A percentile compares a stretch with the other conserved stretches of the same genome.
These are phyloP conservation scores for Apiospora sp. DNA, from an alignment of 2,329 filamentous ascomycete genomes.

Conservation along the genomic window DNA sequence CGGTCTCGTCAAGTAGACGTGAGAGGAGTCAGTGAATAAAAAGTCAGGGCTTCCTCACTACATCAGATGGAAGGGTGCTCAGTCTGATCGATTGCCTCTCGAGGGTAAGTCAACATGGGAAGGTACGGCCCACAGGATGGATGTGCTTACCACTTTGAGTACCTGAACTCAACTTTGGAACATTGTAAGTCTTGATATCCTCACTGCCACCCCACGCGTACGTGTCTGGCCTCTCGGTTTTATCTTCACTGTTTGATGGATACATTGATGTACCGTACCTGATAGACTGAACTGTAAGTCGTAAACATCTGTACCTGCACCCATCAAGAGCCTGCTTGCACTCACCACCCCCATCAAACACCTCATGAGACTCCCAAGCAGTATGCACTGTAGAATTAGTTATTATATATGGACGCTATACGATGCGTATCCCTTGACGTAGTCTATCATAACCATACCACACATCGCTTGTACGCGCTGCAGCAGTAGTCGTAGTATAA, in stretches of 20 bases:
- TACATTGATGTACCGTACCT: neutral
- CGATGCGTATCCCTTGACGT: neutral
- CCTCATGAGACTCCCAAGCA: neutral
- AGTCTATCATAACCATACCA: slow-evolving; percentile 15
- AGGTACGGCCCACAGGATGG: neutral
- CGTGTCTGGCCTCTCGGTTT: neutral
- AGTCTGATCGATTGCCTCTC: too few relatives aligned
- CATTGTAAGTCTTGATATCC: neutral
- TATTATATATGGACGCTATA: slow-evolving; percentile 25
- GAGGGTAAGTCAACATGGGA: neutral
- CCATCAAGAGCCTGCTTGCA: neutral
- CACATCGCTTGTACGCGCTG: neutral
- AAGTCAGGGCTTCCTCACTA: neutral
- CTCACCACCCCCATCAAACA: neutral
- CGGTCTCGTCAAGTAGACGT: neutral
- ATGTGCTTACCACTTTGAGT: neutral
- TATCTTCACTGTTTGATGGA: neutral
- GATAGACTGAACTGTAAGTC: neutral
- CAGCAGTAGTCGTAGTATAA: neutral
- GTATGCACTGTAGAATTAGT: slow-evolving; percentile 5
- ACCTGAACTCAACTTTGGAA: neutral
- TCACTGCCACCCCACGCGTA: neutral
- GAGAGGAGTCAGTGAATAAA: neutral
- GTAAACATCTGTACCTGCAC: neutral
- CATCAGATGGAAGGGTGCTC: neutral